Evolutionary conservation across 2,329 filamentous ascomycete genomes (phyloP).

Genomic region (Pseudogymnoascus destructans): DNA sequence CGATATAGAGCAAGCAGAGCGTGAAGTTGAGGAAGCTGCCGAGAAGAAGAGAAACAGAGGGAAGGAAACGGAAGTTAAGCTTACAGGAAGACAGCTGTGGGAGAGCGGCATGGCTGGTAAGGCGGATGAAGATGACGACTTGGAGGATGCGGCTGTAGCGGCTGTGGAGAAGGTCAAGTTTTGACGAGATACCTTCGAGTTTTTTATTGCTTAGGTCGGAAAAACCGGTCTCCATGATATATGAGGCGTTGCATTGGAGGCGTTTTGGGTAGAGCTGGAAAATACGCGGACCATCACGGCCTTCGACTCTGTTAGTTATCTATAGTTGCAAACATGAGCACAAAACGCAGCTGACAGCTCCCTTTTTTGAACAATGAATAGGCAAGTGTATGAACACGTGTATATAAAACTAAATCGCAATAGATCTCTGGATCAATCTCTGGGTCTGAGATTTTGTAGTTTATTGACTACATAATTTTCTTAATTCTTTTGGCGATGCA

Average conservation of each 20-base stretch:
- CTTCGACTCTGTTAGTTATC: neutral
- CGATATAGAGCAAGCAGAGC: slow-evolving; percentile 51
- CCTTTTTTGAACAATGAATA: neutral
- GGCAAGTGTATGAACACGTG: neutral
- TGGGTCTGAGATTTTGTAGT: neutral
- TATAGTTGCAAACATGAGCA: slow-evolving; percentile 6
- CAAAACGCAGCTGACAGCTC: neutral
- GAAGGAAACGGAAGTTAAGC: slow-evolving; percentile 57
- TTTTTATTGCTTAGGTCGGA: slow-evolving; percentile 11
- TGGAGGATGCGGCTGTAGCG: slow-evolving; percentile 41
- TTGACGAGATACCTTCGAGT: slow-evolving; percentile 28
- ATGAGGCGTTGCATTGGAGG: slow-evolving; percentile 22
- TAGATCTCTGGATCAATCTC: neutral
- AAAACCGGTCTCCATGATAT: slow-evolving; percentile 1
- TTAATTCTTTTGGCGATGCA: neutral
- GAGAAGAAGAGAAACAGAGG: slow-evolving; percentile 68
- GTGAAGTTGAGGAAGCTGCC: slow-evolving; percentile 64
- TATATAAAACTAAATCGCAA: neutral
- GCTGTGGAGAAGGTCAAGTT: slow-evolving; percentile 62
- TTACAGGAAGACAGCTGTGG: slow-evolving; percentile 68
- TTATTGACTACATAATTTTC: neutral
- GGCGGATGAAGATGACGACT: slow-evolving; percentile 53
- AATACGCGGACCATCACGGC: neutral
- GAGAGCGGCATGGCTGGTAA: slow-evolving; percentile 59
- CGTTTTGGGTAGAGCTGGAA: slow-evolving; percentile 14